Evolutionary conservation across 257 asterid species (phyloP), one percentile per base, ranked within the genome.

Genomic region (Solanum pimpinellifolium): DNA sequence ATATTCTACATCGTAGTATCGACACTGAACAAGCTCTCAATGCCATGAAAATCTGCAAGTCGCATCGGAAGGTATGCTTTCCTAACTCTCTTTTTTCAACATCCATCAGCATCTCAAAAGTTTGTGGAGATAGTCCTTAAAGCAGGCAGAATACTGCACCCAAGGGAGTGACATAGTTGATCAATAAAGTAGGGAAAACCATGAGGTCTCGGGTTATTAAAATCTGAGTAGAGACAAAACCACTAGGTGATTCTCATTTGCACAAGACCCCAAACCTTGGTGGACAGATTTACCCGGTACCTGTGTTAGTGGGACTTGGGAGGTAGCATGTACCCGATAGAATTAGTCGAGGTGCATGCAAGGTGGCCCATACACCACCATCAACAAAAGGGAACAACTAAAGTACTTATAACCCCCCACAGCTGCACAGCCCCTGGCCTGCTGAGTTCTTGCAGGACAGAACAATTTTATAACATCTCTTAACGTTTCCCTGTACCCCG

Each of bases 1-100:
- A 94, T 94, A 95, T 97, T 88, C 91, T 97, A 90, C 99, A 97
- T 91, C 88, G 99, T 47, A 93, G 99, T 91, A 89, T 97, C 87
- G 97, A 93, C 91, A 95, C 94, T 69, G 95, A 92, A 83, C 98
- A 93, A 89, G 99, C 99, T 16, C 95, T 97, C 65, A 93, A 91
- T 86, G 93, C 99, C 16, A 95, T 97, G 99, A 93, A 83, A 88
- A 95, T 97, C 90, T 97, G 93, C 89, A 93, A 93, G 88, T 93
- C 98, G 46, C 98, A 93, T 75, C 96, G 99, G 23, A 97, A 95
- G 98, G 99, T 97, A 91, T 77, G 49, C 42, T 62, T 80, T 68
- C 68, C 87, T 74, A 74, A 85, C 78, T 84, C 25, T 46, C 88
- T 9, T 44, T 80, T 56, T 16, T 47, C 41, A 80, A 27, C 27